These are phyloP conservation scores for Microglena sp. DNA, from an alignment of 139 green algal species.

Conservation along the genomic window DNA sequence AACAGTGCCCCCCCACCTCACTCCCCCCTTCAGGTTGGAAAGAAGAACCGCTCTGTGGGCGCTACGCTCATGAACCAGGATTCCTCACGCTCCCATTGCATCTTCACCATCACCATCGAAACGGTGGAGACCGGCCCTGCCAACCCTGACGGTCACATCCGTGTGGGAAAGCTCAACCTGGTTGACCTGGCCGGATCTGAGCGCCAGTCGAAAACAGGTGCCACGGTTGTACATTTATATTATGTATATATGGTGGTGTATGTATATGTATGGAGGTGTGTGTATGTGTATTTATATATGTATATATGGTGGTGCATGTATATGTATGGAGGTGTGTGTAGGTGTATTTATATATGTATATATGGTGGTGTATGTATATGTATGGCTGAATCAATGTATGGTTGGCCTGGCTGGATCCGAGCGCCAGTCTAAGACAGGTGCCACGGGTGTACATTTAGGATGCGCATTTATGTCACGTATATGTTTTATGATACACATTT, in stretches of 20 bases:
- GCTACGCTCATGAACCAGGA: constrained; percentile 86
- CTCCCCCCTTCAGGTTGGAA: constrained; percentile 45
- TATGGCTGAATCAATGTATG: too few relatives aligned
- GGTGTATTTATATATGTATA: constrained; percentile 24
- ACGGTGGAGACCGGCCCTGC: constrained; percentile 30
- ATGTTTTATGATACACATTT: too few relatives aligned
- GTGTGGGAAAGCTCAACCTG: constrained; percentile 78
- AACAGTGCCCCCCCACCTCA: too few relatives aligned
- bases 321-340: background rate
- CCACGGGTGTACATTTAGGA: constrained; percentile 2
- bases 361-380: background rate
- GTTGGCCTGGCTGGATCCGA: constrained; percentile 84
- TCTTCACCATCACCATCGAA: constrained; percentile 85
- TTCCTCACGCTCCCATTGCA: constrained; percentile 71
- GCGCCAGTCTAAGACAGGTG: constrained; percentile 42
- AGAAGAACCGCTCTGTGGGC: constrained; percentile 66
- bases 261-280: constrained; percentile 27
- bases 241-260: background rate
- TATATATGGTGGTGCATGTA: too few relatives aligned
- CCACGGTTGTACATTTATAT: constrained; percentile 1
- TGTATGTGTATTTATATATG: too few relatives aligned
- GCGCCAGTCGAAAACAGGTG: constrained; percentile 42
- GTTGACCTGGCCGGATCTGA: constrained; percentile 84
- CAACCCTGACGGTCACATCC: constrained; percentile 47
- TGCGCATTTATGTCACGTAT: constrained; percentile 1